A percentile compares a stretch with the other conserved stretches of the same genome.
These are phyloP conservation scores for Kwoniella newhampshirensis DNA, from an alignment of 768 basidiomycete species.

Conservation along the genomic window DNA sequence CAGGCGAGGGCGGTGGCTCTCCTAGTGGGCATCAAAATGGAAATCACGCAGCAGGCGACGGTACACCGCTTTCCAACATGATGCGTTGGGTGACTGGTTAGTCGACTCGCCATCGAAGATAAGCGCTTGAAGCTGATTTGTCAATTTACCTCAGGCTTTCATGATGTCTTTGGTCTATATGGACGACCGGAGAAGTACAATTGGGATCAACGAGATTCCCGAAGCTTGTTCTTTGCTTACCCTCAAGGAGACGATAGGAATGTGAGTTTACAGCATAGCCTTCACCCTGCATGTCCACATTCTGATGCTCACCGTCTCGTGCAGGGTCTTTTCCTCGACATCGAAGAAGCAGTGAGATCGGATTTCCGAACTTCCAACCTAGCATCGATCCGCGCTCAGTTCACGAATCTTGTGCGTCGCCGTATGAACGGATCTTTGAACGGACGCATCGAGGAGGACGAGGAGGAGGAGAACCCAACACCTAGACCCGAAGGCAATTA, in stretches of 20 bases:
- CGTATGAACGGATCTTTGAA: constrained; percentile 8
- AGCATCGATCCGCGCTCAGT: constrained; percentile 28
- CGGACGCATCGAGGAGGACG: constrained; percentile 17
- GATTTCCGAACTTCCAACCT: constrained; percentile 40
- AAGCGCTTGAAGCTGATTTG: neutral
- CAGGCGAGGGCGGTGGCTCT: constrained; percentile 19
- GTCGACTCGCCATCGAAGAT: constrained; percentile 39
- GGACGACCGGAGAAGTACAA: constrained; percentile 81
- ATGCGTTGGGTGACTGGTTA: constrained; percentile 84
- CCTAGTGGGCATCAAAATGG: constrained; percentile 1
- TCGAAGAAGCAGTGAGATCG: constrained; percentile 67
- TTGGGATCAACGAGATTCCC: constrained; percentile 82
- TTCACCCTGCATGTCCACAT: too few relatives aligned
- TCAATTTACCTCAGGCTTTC: constrained; percentile 60
- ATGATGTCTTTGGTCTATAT: constrained; percentile 83
- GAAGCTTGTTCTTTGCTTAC: constrained; percentile 89
- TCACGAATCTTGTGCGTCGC: constrained; percentile 16
- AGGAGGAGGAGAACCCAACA: constrained; percentile 20
- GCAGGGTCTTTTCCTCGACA: constrained; percentile 81
- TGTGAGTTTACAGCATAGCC: constrained; percentile 58
- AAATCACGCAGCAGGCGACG: neutral
- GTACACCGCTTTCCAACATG: constrained; percentile 73
- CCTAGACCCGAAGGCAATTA: constrained; percentile 30
- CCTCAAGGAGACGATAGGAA: constrained; percentile 80
- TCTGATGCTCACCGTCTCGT: neutral